Base-by-base conservation (phyloP, 352 stramenopile species). In the Globisporangium orthogonon region DNA sequence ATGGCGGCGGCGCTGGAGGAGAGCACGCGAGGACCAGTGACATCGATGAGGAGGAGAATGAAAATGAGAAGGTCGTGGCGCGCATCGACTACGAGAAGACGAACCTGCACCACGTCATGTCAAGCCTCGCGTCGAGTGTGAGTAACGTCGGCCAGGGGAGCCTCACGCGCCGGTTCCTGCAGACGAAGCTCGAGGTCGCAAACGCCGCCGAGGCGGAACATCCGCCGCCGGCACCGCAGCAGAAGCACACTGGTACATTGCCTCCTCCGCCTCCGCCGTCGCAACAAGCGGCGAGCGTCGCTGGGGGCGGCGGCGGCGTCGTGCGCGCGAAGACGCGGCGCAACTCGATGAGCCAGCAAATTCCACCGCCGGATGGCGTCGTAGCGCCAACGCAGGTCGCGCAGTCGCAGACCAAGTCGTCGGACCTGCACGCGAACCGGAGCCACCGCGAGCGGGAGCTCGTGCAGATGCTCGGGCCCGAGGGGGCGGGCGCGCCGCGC, bases 71-170 rank as follows among this genome's bases (percentile, higher is more conserved):
- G 13, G 65, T 89, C 17, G 63, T 23, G 23, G 23, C 89, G 51
- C 70, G 83, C 37, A 89, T 96, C 53, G 79, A 91, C 56, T 76
- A 89, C 61, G 52, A 71, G 23, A 85, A 64, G 4, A 88, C 72
- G 4, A 89, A 95, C 44, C 57, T 97, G 43, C 83, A 93, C 55
- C 63, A 85, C 2, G 76, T 94, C 60, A 97, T 97, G 51, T 81
- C 86, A 40, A 87, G 69, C 2, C 65, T 97, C 33, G 88, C 87
- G 0, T 84, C 83, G 5, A 93, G 82, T 40, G 72, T 95, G 2
- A 86, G 76, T 4, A 89, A 69, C n/a, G 79, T 82, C 3, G 83
- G 83, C 0, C 81, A 91, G 58, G 77, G 72, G 3, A 91, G 83
- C 35, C 61, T 92, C 39, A 80, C 74, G 11, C 79, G 80, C 17